Conservation (phyloP, 2,329 filamentous ascomycete genomes). For the Aspergillus phoenicis region DNA sequence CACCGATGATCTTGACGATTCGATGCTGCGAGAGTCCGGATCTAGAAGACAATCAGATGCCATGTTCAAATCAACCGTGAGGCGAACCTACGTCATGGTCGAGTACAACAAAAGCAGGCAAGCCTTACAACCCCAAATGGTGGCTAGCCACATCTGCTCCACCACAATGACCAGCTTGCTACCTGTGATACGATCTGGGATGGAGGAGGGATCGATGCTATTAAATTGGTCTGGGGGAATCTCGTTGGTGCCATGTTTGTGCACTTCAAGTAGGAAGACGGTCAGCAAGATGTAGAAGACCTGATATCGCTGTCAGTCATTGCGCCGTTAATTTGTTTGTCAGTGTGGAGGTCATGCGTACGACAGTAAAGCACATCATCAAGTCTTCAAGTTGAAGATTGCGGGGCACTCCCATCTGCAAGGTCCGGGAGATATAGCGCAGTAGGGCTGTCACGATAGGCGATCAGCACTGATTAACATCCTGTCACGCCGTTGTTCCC, state of each 20-base stretch:
- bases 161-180: slow-evolving; percentile 58
- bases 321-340: background rate
- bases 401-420: slow-evolving; percentile 13
- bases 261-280: slow-evolving; percentile 48
- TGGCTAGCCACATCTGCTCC: slow-evolving; percentile 56
- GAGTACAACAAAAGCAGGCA: slow-evolving; percentile 58
- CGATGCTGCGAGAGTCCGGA: slow-evolving; percentile 34
- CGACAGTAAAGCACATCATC: slow-evolving; percentile 13
- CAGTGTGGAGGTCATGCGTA: background rate
- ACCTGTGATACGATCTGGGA: slow-evolving; percentile 51
- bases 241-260: slow-evolving; percentile 51
- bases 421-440: slow-evolving; percentile 16
- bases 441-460: slow-evolving; percentile 7
- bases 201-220: slow-evolving; percentile 50
- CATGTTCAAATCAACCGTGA: too few species aligned
- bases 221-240: slow-evolving; percentile 41
- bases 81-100: slow-evolving; percentile 51
- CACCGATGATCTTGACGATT: slow-evolving; percentile 47
- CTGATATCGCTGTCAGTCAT: slow-evolving; percentile 14
- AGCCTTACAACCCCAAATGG: slow-evolving; percentile 57
- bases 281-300: slow-evolving; percentile 47
- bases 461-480: background rate
- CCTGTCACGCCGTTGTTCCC: too few species aligned
- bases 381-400: slow-evolving; percentile 18
- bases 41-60: slow-evolving; percentile 11